Percentiles rank a stretch among this genome's conserved stretches.
Evolutionary conservation across 805 yeast genomes (phyloP).

Genomic region (Yamadazyma scolyti): DNA sequence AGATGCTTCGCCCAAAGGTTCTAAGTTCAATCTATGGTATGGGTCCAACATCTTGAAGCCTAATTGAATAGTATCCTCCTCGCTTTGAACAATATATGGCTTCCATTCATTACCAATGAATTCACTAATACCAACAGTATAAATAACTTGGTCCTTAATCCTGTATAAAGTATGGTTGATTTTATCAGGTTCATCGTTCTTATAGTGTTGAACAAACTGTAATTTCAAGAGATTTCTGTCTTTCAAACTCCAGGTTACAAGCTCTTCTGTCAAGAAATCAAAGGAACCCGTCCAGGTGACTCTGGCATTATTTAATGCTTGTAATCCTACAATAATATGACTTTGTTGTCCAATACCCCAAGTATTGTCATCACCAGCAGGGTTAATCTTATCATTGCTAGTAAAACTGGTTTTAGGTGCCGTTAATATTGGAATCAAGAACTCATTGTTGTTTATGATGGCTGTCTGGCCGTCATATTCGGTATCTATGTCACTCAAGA

Average conservation of each 20-base stretch:
- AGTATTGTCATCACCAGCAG: conserved; percentile 42
- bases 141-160: conserved; percentile 67
- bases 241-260: conserved; percentile 68
- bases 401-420: conserved; percentile 67
- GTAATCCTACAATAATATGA: conserved; percentile 70
- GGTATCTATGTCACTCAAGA: conserved; percentile 14
- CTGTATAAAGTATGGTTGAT: conserved; percentile 51
- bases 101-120: conserved; percentile 56
- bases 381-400: conserved; percentile 36
- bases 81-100: conserved; percentile 46
- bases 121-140: conserved; percentile 47
- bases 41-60: conserved; percentile 93
- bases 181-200: conserved; percentile 43
- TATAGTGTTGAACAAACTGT: conserved; percentile 51
- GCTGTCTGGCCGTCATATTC: conserved; percentile 59
- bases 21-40: conserved; percentile 74
- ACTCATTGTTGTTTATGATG: conserved; percentile 62
- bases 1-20: conserved; percentile 36
- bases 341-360: conserved; percentile 87
- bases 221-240: conserved; percentile 61
- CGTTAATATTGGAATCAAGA: conserved; percentile 63
- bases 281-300: conserved; percentile 76
- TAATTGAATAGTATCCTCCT: conserved; percentile 64
- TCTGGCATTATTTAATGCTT: conserved; percentile 76
- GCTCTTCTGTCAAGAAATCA: conserved; percentile 39